phyloP scores from a whole-genome alignment of 176 grass and related monocot genomes.

The Alopecurus myosuroides region DNA sequence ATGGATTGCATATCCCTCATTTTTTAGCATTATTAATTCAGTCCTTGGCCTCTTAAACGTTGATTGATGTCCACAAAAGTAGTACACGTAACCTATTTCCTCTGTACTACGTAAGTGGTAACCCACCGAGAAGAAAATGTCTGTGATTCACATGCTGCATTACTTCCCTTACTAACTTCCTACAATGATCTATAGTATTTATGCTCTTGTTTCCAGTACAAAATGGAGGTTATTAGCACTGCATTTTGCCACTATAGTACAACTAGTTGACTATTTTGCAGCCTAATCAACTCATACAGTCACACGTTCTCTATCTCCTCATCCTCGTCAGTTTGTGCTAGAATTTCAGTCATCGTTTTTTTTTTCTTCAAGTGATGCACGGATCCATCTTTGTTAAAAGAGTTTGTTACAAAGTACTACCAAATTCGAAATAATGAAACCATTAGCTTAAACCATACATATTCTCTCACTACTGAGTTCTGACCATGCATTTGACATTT shows the following conservation, averaged over 20 bases:
- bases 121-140: not conserved
- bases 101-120: not conserved
- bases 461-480: not conserved
- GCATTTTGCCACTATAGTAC: not conserved
- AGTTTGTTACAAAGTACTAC: not conserved
- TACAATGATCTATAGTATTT: slow-evolving; percentile 3
- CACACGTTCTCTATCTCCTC: not conserved
- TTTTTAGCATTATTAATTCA: not conserved
- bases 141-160: slow-evolving; percentile 18
- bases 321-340: not conserved
- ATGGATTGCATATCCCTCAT: not conserved
- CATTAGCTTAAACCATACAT: not conserved
- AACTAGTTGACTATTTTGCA: not conserved
- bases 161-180: not conserved
- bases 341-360: slow-evolving; percentile 2
- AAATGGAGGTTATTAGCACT: not conserved
- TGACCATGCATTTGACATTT: not conserved
- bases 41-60: not conserved
- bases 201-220: not conserved
- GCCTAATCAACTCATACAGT: not conserved
- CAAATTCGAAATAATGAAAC: not conserved
- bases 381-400: not conserved
- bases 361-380: not conserved
- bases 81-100: not conserved
- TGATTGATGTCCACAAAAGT: not conserved